Percentiles rank a stretch among this genome's conserved stretches.
These are phyloP conservation scores for Leishmania mexicana DNA, from an alignment of 208 protist species.

Conservation along the genomic window DNA sequence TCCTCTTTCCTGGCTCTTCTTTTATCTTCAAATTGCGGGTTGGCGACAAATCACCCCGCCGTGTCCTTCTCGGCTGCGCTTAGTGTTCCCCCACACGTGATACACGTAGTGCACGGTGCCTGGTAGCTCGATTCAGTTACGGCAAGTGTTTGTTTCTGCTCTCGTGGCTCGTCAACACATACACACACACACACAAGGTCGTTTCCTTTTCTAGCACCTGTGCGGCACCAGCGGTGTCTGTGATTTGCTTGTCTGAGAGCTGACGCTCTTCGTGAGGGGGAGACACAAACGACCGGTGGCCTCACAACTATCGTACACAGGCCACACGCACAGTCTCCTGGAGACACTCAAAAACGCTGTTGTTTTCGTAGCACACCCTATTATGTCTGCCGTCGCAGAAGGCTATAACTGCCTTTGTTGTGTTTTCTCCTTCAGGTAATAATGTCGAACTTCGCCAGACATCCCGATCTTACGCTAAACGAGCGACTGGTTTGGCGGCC, in stretches of 20 bases:
- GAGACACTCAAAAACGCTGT: neutral
- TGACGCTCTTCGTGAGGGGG: neutral
- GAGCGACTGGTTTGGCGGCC: slow-evolving; percentile 64
- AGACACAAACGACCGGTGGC: neutral
- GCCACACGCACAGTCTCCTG: neutral
- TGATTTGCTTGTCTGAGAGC: neutral
- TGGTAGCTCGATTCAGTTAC: no score
- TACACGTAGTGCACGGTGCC: neutral
- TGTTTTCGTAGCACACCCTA: no score
- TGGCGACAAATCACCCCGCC: neutral
- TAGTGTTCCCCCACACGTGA: neutral
- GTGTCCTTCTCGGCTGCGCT: neutral
- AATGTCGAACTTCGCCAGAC: slow-evolving; percentile 63
- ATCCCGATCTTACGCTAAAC: slow-evolving; percentile 70
- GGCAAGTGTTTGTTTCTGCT: neutral
- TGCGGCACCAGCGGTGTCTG: neutral
- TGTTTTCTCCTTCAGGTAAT: neutral
- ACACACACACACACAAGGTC: neutral
- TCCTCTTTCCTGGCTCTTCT: neutral
- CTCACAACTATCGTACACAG: neutral
- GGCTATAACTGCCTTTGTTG: neutral
- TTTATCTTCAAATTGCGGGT: neutral
- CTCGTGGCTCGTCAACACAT: neutral
- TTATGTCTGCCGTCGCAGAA: neutral
- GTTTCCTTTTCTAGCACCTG: neutral